Percentiles rank a stretch among this genome's conserved stretches.
These are phyloP conservation scores for Cyclotella sp. DNA, from an alignment of 108 stramenopile genomes.

Conservation along the genomic window DNA sequence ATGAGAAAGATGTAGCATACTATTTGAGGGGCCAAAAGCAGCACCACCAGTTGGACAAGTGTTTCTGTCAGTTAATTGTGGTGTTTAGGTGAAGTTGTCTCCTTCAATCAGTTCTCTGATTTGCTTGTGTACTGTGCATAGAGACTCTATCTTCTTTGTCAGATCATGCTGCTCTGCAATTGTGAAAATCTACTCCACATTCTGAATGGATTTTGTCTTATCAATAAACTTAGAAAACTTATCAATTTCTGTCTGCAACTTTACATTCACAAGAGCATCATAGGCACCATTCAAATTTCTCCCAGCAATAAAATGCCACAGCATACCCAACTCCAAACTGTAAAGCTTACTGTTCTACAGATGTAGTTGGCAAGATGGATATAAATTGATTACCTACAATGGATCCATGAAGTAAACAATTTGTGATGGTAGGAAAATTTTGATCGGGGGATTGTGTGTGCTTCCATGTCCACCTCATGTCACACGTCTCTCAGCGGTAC, in stretches of 20 bases:
- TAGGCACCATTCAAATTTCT: background rate
- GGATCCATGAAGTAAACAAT: conserved; percentile 14
- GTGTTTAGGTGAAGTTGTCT: background rate
- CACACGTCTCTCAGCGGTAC: background rate
- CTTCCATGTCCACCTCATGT: conserved; percentile 18
- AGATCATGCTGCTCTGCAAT: background rate
- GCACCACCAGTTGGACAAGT: conserved; percentile 2
- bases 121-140: background rate
- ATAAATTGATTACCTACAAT: background rate
- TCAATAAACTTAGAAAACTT: background rate
- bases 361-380: no score
- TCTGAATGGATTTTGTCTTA: background rate
- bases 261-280: background rate
- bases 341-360: conserved; percentile 12
- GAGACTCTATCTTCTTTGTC: conserved; percentile 5
- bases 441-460: background rate
- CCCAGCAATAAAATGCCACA: background rate
- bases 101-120: background rate
- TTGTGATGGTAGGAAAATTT: background rate
- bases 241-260: background rate
- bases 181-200: background rate
- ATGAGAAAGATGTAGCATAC: background rate
- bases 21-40: background rate
- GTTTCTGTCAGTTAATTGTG: background rate
- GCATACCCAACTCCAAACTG: conserved; percentile 3